Conservation (phyloP, 2,329 filamentous ascomycete species). For the Periglandula ipomoeae region DNA sequence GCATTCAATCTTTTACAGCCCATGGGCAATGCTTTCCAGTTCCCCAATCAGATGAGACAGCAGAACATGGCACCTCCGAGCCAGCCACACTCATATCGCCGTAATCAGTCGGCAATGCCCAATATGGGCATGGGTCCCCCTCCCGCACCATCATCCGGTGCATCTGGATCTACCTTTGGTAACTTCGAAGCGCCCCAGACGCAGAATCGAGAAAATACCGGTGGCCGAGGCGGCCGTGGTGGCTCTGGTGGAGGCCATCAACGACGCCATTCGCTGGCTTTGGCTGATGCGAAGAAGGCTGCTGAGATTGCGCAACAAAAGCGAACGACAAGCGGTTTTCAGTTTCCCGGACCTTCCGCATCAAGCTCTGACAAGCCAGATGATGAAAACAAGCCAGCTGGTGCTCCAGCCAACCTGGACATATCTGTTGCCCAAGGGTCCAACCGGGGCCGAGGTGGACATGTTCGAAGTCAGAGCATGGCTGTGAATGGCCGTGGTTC, state of each 20-base stretch:
- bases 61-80: constrained; percentile 69
- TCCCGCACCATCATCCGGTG: constrained; percentile 84
- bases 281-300: constrained; percentile 95
- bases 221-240: constrained; percentile 57
- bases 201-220: constrained; percentile 25
- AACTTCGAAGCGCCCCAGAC: constrained; percentile 58
- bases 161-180: constrained; percentile 68
- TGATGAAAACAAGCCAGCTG: constrained; percentile 31
- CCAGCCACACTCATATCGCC: constrained; percentile 80
- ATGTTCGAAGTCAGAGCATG: constrained; percentile 86
- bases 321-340: constrained; percentile 85
- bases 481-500: constrained; percentile 63
- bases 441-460: constrained; percentile 46
- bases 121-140: constrained; percentile 84
- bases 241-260: constrained; percentile 71
- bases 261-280: constrained; percentile 84
- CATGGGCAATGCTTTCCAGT: constrained; percentile 82
- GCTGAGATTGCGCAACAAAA: constrained; percentile 96
- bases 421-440: constrained; percentile 31
- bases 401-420: constrained; percentile 22
- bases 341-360: constrained; percentile 75
- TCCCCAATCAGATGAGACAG: constrained; percentile 68
- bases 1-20: constrained; percentile 71
- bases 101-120: constrained; percentile 94
- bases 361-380: constrained; percentile 52